Evolutionary conservation across 1,139 yeast genomes (phyloP), one percentile per base, ranked within the genome.

Genomic region (Torulaspora pretoriensis): DNA sequence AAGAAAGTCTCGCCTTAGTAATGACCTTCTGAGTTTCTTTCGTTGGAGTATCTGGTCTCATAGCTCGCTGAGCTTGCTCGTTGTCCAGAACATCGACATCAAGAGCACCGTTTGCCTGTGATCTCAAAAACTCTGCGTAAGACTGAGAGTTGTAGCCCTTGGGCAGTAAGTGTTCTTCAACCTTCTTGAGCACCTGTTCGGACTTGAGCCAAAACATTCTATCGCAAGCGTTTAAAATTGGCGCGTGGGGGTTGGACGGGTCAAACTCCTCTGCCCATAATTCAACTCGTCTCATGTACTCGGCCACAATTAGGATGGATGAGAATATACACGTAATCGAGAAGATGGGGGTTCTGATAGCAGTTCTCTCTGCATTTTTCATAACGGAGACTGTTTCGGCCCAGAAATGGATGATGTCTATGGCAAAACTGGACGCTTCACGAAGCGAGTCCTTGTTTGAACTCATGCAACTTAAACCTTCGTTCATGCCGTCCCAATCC

Each of bases 301-400:
- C 84, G 3, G 87, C 78, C 45, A 83, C 70, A 35, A 82, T 67
- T 45, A 83, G 63, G 3, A 80, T 67, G 2, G 88, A 71, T 1
- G 82, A 75, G 57, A 81, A 81, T 23, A 82, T 72, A 59, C 86
- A 80, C 0, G 86, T 80, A 34, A 82, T 75, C 56, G 83, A 81
- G 60, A 82, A 81, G 13, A 83, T 83, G 2, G 92, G 92, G 0
- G 90, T 82, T 53, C 87, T 71, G 41, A 81, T 73, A 0, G 85
- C 75, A 0, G 83, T 78, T 56, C 77, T 76, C 48, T 77, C 80
- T 2, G 83, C 78, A 60, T 81, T 83, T 46, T 77, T 75, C 23
- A 74, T 74, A 40, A 78, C 76, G 10, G 81, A 75, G 24, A 82
- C 80, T 40, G 81, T 79, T 50, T 80, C 83, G 38, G 78, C 75